A percentile compares a stretch with the other conserved stretches of the same genome.
These are phyloP conservation scores for Colletotrichum ledebouriae DNA, from an alignment of 2,329 filamentous ascomycete species.

Conservation along the genomic window DNA sequence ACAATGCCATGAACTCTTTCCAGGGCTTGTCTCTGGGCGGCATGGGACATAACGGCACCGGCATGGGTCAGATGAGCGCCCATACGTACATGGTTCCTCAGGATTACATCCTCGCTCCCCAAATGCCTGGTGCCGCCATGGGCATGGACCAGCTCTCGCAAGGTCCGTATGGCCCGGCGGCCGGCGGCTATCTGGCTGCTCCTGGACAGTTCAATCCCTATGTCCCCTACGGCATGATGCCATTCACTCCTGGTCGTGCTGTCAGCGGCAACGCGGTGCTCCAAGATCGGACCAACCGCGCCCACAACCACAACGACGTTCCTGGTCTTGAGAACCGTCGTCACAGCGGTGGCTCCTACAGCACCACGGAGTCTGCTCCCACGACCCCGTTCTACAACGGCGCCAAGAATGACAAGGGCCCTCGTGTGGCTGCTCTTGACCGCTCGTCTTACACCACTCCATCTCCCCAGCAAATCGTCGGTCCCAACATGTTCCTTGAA, in stretches of 20 bases:
- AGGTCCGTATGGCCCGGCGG: constrained; percentile 52
- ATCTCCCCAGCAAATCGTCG: constrained; percentile 71
- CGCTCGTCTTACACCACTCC: constrained; percentile 76
- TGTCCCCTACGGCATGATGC: constrained; percentile 58
- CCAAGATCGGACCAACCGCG: constrained; percentile 62
- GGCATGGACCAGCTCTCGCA: constrained; percentile 49
- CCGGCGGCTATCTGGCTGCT: constrained; percentile 53
- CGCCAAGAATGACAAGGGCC: constrained; percentile 70
- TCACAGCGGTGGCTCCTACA: constrained; percentile 67
- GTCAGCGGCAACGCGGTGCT: constrained; percentile 48
- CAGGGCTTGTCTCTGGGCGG: constrained; percentile 53
- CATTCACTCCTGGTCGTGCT: constrained; percentile 67
- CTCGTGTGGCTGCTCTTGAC: constrained; percentile 71
- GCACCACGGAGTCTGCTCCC: constrained; percentile 75
- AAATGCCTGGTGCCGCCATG: constrained; percentile 50
- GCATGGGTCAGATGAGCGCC: constrained; percentile 49
- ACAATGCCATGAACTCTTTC: constrained; percentile 38
- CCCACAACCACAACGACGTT: constrained; percentile 65
- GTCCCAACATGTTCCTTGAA: constrained; percentile 56
- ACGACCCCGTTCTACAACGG: constrained; percentile 75
- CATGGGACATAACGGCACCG: constrained; percentile 47
- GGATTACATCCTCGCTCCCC: constrained; percentile 55
- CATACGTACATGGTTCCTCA: constrained; percentile 54
- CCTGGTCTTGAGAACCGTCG: constrained; percentile 75
- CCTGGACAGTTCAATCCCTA: constrained; percentile 50